A percentile compares a stretch with the other conserved stretches of the same genome.
Conservation (phyloP, 768 basidiomycete genomes). For the Termitomyces sp. region DNA sequence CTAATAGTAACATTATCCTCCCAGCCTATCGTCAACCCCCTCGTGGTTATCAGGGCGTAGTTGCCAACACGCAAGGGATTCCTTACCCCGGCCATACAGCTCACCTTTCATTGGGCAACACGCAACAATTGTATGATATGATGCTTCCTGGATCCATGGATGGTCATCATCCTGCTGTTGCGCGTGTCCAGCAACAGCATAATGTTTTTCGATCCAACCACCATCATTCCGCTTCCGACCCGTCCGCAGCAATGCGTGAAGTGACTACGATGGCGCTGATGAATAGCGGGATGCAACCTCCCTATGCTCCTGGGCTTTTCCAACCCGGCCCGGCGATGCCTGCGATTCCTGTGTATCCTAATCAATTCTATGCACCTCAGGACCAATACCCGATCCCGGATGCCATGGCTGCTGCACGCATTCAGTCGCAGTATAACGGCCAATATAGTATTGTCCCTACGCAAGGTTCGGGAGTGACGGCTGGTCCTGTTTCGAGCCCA, state of each 20-base stretch:
- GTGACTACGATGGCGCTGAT: slow-evolving; percentile 61
- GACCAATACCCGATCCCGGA: slow-evolving; percentile 49
- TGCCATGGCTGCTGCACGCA: slow-evolving; percentile 47
- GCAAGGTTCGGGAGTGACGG: slow-evolving; percentile 21
- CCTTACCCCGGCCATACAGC: slow-evolving; percentile 53
- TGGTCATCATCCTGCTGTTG: slow-evolving; percentile 51
- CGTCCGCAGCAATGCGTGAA: slow-evolving; percentile 68
- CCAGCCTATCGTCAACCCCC: slow-evolving; percentile 58
- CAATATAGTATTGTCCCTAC: slow-evolving; percentile 35
- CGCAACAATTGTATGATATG: slow-evolving; percentile 79
- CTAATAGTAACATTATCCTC: slow-evolving; percentile 37
- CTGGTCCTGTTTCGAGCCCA: slow-evolving; percentile 35
- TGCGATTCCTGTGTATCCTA: slow-evolving; percentile 57
- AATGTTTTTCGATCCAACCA: slow-evolving; percentile 68
- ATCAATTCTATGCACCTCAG: slow-evolving; percentile 61
- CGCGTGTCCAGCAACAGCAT: slow-evolving; percentile 76
- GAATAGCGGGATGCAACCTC: slow-evolving; percentile 42
- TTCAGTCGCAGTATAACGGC: slow-evolving; percentile 60
- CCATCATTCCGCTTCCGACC: slow-evolving; percentile 82
- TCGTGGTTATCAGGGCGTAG: slow-evolving; percentile 48
- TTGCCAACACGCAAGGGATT: slow-evolving; percentile 49
- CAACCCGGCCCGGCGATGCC: slow-evolving; percentile 43
- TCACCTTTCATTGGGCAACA: slow-evolving; percentile 65
- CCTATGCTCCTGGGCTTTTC: slow-evolving; percentile 57
- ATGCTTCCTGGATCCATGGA: slow-evolving; percentile 59